Evolutionary conservation across 2,329 filamentous ascomycete genomes (phyloP).

Genomic region (Verticillium zaregamsianum): DNA sequence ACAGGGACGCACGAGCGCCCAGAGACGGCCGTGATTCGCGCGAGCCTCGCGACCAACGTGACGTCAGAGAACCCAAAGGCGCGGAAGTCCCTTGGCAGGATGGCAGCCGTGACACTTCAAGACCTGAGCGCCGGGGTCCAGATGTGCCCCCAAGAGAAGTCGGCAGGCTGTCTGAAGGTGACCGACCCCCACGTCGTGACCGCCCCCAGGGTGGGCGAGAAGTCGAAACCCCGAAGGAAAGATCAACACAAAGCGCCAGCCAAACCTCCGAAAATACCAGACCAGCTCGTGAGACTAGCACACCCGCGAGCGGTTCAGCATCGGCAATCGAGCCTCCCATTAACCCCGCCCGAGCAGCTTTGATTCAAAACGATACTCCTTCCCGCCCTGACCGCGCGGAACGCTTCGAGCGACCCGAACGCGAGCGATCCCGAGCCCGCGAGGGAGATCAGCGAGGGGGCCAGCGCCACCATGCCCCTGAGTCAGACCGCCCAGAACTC

Average conservation of each 20-base stretch:
- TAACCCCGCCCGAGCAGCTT: constrained; percentile 51
- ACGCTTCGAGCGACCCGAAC: constrained; percentile 6
- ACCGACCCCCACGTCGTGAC: constrained; percentile 34
- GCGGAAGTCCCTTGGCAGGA: constrained; percentile 36
- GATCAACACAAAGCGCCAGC: neutral
- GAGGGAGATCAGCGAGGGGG: constrained; percentile 10
- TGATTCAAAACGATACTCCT: constrained; percentile 34
- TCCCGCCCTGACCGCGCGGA: constrained; percentile 6
- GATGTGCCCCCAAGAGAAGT: constrained; percentile 31
- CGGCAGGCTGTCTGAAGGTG: constrained; percentile 32
- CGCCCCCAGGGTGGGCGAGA: neutral
- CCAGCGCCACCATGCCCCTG: constrained; percentile 6
- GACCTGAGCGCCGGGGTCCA: constrained; percentile 35
- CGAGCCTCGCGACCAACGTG: constrained; percentile 34
- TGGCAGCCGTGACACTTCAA: constrained; percentile 35
- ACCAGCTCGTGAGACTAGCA: constrained; percentile 18
- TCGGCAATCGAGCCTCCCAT: constrained; percentile 42
- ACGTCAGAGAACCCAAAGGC: constrained; percentile 25
- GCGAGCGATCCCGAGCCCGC: constrained; percentile 10
- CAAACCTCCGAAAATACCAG: constrained; percentile 16
- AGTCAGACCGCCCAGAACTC: constrained; percentile 25
- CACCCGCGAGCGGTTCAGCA: constrained; percentile 16
- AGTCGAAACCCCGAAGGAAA: neutral
- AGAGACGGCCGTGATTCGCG: constrained; percentile 32
- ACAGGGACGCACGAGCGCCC: constrained; percentile 26